phyloP scores from a whole-genome alignment of 108 stramenopile genomes.

The Cyclotella baltica region DNA sequence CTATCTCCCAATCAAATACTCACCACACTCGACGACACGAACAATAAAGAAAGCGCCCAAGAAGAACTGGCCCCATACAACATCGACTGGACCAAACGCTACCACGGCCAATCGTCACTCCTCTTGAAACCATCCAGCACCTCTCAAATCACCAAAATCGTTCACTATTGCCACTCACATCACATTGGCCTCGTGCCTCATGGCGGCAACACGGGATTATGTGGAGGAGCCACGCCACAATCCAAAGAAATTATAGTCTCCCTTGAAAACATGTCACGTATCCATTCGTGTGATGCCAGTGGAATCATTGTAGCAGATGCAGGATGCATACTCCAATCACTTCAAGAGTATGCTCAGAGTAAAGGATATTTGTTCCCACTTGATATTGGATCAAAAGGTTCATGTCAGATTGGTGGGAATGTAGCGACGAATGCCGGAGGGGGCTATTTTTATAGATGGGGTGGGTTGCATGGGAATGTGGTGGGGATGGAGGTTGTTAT shows the following conservation, averaged over 20 bases:
- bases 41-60: neutral
- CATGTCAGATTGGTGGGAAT: constrained; percentile 97
- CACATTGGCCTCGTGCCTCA: constrained; percentile 90
- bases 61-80: constrained; percentile 48
- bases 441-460: constrained; percentile 71
- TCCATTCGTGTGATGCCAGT: constrained; percentile 70
- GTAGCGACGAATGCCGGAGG: constrained; percentile 96
- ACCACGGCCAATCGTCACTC: constrained; percentile 62
- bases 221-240: constrained; percentile 89
- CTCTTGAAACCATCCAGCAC: constrained; percentile 71
- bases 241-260: constrained; percentile 86
- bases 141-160: constrained; percentile 78
- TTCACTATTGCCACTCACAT: constrained; percentile 85
- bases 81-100: constrained; percentile 67
- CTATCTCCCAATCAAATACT: constrained; percentile 34
- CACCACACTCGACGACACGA: neutral
- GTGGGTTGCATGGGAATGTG: constrained; percentile 86
- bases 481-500: constrained; percentile 95
- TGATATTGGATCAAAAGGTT: constrained; percentile 96
- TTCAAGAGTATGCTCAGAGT: constrained; percentile 74
- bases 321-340: constrained; percentile 88
- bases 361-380: constrained; percentile 82
- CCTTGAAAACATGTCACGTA: constrained; percentile 76
- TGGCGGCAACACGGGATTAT: constrained; percentile 96
- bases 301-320: constrained; percentile 92